Evolutionary conservation across 805 yeast species (phyloP).

Genomic region (Sugiyamaella floridensis): DNA sequence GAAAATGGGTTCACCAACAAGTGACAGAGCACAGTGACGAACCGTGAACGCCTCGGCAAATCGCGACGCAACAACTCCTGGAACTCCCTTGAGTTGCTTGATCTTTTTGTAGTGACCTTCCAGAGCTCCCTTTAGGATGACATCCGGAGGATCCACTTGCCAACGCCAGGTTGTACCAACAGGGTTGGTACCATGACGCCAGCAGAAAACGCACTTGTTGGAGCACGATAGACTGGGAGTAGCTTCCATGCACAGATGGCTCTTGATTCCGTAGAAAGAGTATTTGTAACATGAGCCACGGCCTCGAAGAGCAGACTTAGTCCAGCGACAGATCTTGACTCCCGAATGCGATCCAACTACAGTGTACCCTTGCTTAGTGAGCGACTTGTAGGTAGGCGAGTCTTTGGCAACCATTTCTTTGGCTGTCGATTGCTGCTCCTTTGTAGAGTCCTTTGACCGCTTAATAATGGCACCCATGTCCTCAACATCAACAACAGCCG

Average conservation of each 20-base stretch:
- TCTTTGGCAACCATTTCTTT: conserved; percentile 87
- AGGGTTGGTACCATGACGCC: conserved; percentile 97
- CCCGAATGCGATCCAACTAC: conserved; percentile 93
- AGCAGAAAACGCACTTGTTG: conserved; percentile 91
- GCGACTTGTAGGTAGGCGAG: conserved; percentile 80
- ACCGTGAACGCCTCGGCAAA: conserved; percentile 88
- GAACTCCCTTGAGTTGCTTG: conserved; percentile 92
- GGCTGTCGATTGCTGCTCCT: conserved; percentile 29
- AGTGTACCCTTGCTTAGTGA: conserved; percentile 90
- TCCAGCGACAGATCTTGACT: conserved; percentile 93
- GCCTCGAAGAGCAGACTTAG: conserved; percentile 87
- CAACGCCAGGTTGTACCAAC: conserved; percentile 95
- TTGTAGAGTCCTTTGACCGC: conserved; percentile 16
- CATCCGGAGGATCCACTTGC: conserved; percentile 89
- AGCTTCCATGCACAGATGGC: conserved; percentile 92
- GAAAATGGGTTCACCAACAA: conserved; percentile 93
- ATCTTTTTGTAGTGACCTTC: conserved; percentile 86
- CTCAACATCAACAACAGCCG: conserved; percentile 69
- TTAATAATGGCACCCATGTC: conserved; percentile 67
- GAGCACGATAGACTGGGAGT: conserved; percentile 93
- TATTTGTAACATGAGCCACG: conserved; percentile 91
- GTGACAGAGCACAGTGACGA: conserved; percentile 82
- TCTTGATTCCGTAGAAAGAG: conserved; percentile 84
- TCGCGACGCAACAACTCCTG: conserved; percentile 84
- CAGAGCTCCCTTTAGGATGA: conserved; percentile 74